Base-by-base conservation (phyloP, 495 filamentous ascomycete species). In the Penicillium tannophilum region DNA sequence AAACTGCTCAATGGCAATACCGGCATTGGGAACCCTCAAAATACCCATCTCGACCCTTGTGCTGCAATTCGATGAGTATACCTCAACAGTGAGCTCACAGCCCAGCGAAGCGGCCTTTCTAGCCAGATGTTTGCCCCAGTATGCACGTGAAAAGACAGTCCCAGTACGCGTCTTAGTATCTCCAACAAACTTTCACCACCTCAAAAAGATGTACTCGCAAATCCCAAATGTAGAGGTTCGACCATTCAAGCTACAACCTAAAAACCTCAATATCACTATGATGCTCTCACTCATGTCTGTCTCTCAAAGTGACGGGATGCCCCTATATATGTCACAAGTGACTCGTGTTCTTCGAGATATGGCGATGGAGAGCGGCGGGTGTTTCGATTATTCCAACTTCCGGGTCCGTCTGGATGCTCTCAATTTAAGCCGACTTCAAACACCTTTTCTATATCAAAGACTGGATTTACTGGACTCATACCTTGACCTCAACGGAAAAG, bases 81-180 rank as follows among this genome's bases (percentile, higher is more conserved):
- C 74, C 1, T 81, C 79, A 0, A 77, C 78, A 53, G 63, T 68
- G 8, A 76, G 79, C 44, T 74, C 76, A 26, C 76, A 80, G 16
- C 74, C 82, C 0, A 89, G 87, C 56, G 89, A 92, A 63, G 87
- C 82, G 0, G 86, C 86, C 0, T 90, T 79, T 60, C 72, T 93
- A 0, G 77, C 79, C n/a, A 28, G 28, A 28, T 28, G 1, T 7
- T 7, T 28, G 6, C 28, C 28, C 28, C 28, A 28, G 28, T 28
- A 28, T 28, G 28, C 28, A 28, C 82, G 83, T 54, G 12, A 41
- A 12, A 43, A 57, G 0, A 28, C 52, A 0, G 82, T 89, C 55
- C 80, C 79, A 0, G 87, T 90, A 1, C 73, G 75, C 4, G 82
- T 92, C 0, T 68, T 92, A 0, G 87, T 87, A 5, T 77, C 88